Conservation (phyloP, 768 basidiomycete species). For the Boletus coccyginus region DNA sequence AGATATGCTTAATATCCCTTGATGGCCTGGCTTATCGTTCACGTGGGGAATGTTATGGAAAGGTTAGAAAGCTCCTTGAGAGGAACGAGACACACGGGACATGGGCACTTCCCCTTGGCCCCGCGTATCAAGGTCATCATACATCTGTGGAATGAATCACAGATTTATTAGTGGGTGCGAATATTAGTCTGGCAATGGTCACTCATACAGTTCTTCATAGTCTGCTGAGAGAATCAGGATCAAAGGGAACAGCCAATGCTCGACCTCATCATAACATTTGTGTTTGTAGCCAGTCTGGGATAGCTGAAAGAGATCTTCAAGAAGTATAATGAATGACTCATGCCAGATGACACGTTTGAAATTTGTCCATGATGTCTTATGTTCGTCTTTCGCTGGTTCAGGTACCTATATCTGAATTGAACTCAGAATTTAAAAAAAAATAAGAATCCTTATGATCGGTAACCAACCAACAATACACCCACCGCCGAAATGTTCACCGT, state of each 20-base stretch:
- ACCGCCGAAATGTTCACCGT: not conserved
- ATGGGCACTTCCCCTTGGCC: too few species aligned
- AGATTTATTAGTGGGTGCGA: too few species aligned
- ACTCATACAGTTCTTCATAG: not conserved
- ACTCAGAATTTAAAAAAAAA: too few species aligned
- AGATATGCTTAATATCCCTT: not conserved
- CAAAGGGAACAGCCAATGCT: not conserved
- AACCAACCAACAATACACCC: not conserved
- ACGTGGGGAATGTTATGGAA: not conserved
- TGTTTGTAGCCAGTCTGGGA: not conserved
- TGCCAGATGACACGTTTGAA: not conserved
- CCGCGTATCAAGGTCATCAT: too few species aligned
- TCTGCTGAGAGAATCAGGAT: not conserved
- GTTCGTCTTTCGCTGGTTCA: not conserved
- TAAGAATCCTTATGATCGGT: not conserved
- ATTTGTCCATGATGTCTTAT: not conserved
- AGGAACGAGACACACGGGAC: too few species aligned
- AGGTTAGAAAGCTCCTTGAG: not conserved
- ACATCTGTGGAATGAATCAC: too few species aligned
- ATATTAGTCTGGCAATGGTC: not conserved
- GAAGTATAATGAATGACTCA: not conserved
- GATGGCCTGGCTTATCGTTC: not conserved
- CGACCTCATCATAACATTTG: not conserved
- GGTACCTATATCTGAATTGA: not conserved
- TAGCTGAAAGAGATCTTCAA: not conserved